Percentiles rank a stretch among this genome's conserved stretches.
Conservation (phyloP, 169 alveolate genomes). For the Plasmodium ovale region DNA sequence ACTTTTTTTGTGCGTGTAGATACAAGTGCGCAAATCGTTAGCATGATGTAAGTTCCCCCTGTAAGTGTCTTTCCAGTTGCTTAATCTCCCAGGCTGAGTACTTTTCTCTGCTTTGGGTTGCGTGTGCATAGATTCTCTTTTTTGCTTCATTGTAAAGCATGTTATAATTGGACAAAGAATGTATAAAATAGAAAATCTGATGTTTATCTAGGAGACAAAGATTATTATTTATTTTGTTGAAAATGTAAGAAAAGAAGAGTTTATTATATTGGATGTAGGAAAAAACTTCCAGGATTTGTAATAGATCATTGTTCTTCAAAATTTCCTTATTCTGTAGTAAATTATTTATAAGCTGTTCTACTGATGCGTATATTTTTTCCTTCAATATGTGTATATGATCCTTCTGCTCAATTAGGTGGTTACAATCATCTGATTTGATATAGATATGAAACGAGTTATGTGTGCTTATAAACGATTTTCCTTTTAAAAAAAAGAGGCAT, state of each 20-base stretch:
- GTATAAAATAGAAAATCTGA: constrained; percentile 38
- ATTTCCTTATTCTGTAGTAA: constrained; percentile 44
- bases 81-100: constrained; percentile 34
- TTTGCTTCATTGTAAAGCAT: constrained; percentile 31
- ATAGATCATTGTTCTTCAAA: constrained; percentile 47
- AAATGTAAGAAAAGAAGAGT: constrained; percentile 52
- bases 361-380: constrained; percentile 57
- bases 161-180: constrained; percentile 63
- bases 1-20: background rate
- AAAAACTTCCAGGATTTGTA: constrained; percentile 60
- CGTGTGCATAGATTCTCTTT: constrained; percentile 13
- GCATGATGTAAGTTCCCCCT: constrained; percentile 1
- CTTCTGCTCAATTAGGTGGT: background rate
- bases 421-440: constrained; percentile 4
- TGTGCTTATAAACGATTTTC: constrained; percentile 44
- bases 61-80: constrained; percentile 35
- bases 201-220: constrained; percentile 63
- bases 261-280: constrained; percentile 72
- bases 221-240: constrained; percentile 37
- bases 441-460: constrained; percentile 23
- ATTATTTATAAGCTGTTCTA: constrained; percentile 74
- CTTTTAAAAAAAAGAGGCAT: constrained; percentile 58
- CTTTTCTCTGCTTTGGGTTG: constrained; percentile 20
- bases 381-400: background rate
- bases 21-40: background rate